Evolutionary conservation across 495 filamentous ascomycete genomes (phyloP).

Genomic region (Choiromyces venosus): DNA sequence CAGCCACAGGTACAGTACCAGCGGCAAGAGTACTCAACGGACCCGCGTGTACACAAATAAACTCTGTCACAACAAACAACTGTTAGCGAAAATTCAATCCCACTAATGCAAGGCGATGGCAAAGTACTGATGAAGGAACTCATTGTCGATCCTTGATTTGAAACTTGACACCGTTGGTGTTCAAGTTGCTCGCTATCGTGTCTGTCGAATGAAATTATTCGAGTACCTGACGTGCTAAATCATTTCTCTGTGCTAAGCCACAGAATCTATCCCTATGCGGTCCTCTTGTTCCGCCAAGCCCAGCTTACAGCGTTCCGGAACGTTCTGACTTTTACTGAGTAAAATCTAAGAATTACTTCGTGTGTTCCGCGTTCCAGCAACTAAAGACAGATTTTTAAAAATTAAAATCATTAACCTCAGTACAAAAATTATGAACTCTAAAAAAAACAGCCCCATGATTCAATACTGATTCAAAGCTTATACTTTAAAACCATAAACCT

Average conservation of each 20-base stretch:
- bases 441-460: too few relatives aligned
- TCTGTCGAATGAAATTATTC: conserved; percentile 9
- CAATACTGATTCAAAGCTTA: too few relatives aligned
- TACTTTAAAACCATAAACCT: too few relatives aligned
- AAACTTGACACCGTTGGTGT: background rate
- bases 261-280: too few relatives aligned
- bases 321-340: conserved; percentile 12
- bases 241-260: too few relatives aligned
- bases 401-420: too few relatives aligned
- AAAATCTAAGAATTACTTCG: conserved; percentile 11
- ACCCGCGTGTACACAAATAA: conserved; percentile 1
- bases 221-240: too few relatives aligned
- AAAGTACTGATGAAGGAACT: conserved; percentile 16
- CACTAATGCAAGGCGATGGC: conserved; percentile 11
- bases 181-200: conserved; percentile 2
- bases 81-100: conserved; percentile 11
- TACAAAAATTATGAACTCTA: too few relatives aligned
- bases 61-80: conserved; percentile 4
- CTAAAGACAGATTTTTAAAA: conserved; percentile 11
- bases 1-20: background rate
- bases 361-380: conserved; percentile 11
- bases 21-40: conserved; percentile 4
- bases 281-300: conserved; percentile 10
- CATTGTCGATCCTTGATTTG: conserved; percentile 9
- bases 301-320: too few relatives aligned